phyloP scores from a whole-genome alignment of 768 basidiomycete species.

The Suillus fuscotomentosus region DNA sequence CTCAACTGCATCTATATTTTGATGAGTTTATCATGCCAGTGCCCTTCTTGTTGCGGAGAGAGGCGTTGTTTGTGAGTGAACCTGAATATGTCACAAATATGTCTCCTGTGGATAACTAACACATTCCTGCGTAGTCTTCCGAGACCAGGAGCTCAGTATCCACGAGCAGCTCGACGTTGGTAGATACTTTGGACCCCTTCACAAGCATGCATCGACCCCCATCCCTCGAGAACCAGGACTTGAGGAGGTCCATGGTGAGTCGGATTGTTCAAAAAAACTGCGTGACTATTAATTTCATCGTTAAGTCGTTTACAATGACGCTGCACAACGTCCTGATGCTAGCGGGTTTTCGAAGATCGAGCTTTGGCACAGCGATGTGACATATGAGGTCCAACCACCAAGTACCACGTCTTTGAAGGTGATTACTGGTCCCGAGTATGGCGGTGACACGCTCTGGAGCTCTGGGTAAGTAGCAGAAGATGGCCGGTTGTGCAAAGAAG shows the following conservation, averaged over 20 bases:
- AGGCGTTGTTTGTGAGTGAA: slow-evolving; percentile 66
- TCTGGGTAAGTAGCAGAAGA: slow-evolving; percentile 53
- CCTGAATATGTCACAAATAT: neutral
- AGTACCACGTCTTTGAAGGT: slow-evolving; percentile 75
- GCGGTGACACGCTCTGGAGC: slow-evolving; percentile 81
- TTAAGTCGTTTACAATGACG: slow-evolving; percentile 70
- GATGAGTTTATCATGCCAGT: slow-evolving; percentile 33
- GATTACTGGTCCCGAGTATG: slow-evolving; percentile 64
- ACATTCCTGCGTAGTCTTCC: slow-evolving; percentile 52
- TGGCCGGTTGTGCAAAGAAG: neutral
- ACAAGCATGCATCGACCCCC: slow-evolving; percentile 82
- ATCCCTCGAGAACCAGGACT: slow-evolving; percentile 68
- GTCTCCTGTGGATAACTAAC: neutral
- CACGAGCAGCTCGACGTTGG: slow-evolving; percentile 71
- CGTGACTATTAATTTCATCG: slow-evolving; percentile 7
- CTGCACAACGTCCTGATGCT: slow-evolving; percentile 58
- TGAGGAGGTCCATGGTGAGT: slow-evolving; percentile 71
- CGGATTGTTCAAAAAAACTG: neutral
- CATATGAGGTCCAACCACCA: slow-evolving; percentile 83
- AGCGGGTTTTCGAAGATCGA: slow-evolving; percentile 70
- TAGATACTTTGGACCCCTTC: slow-evolving; percentile 70
- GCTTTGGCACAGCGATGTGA: slow-evolving; percentile 80
- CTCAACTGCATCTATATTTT: neutral
- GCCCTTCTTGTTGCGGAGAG: slow-evolving; percentile 74
- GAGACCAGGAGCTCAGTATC: slow-evolving; percentile 69